Conservation (phyloP, 768 basidiomycete species). For the Naematelia aurantialba region DNA sequence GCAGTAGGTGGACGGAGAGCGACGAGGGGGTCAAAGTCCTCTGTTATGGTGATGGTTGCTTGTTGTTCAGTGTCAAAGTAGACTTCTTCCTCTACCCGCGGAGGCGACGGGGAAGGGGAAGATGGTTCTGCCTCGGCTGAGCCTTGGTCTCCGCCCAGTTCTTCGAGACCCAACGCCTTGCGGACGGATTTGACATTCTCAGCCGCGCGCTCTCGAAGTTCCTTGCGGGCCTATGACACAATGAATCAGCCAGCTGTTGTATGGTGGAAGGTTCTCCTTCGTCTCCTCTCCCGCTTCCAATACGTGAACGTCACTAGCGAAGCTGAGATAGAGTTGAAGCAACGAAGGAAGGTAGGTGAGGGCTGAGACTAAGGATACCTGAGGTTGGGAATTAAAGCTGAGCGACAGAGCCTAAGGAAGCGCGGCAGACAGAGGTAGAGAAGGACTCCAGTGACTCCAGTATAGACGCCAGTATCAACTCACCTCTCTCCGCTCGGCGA, state of each 20-base stretch:
- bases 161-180: slow-evolving; percentile 55
- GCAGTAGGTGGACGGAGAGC: neutral
- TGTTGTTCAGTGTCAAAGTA: slow-evolving; percentile 79
- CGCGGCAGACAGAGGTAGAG: neutral
- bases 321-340: too few relatives aligned
- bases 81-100: slow-evolving; percentile 57
- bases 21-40: slow-evolving; percentile 76
- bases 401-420: neutral
- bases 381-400: neutral
- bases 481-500: slow-evolving; percentile 75
- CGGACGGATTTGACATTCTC: slow-evolving; percentile 77
- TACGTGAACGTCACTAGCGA: too few relatives aligned
- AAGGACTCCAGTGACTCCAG: neutral
- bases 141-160: slow-evolving; percentile 55
- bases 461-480: slow-evolving; percentile 23
- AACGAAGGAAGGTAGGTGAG: too few relatives aligned
- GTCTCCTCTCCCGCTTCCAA: too few relatives aligned
- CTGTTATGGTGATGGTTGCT: slow-evolving; percentile 84
- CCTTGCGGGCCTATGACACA: slow-evolving; percentile 63
- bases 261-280: too few relatives aligned
- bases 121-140: slow-evolving; percentile 28
- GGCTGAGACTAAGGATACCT: too few relatives aligned
- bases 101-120: slow-evolving; percentile 1
- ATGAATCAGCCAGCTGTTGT: slow-evolving; percentile 1
- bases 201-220: slow-evolving; percentile 69